Evolutionary conservation across 129 eudicot species (phyloP), one percentile per base, ranked within the genome.

Genomic region (Artemisia tridentata): DNA sequence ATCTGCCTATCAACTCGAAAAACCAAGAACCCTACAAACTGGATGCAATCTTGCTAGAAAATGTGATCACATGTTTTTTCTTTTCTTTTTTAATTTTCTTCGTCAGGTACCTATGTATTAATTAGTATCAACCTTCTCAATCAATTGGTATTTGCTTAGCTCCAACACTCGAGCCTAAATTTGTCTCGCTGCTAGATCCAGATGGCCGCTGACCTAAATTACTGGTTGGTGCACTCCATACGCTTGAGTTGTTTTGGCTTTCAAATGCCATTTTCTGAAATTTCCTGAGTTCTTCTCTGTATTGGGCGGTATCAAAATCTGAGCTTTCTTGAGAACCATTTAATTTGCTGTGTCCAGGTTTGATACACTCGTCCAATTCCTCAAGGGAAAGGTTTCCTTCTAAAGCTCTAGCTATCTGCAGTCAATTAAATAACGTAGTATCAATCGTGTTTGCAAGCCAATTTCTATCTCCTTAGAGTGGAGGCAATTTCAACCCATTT

Each of bases 251-350:
- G 69, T 71, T 69, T 63, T 79, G 82, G 82, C 74, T 69, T 65
- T 85, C 96, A 21, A 89, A 68, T 48, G 91, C 91, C 85, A 89
- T 82, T 78, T 86, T 92, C 60, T 71, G 82, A 68, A 92, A 86
- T 71, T 86, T 86, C 60, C 58, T 78, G 31, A 88, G 68, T 29
- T 86, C 84, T 72, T 91, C 92, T 68, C 76, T 74, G 83, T 85
- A 88, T 43, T 87, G 91, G n/a, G 78, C 64, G 12, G 73, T 81
- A 65, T 89, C 98, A 54, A 76, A 83, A 72, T 92, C 91, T 7
- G 89, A 74, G 75, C 91, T 92, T 53, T 73, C 96, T 45, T 72
- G 75, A 20, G 96, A 84, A 77, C 75, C 83, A 63, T 77, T 57
- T 41, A 53, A 41, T 41, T 75, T 71, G 65, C 57, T 78, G 47